Evolutionary conservation across 352 stramenopile genomes (phyloP), one percentile per base, ranked within the genome.

Genomic region (Pythium plurisporium): DNA sequence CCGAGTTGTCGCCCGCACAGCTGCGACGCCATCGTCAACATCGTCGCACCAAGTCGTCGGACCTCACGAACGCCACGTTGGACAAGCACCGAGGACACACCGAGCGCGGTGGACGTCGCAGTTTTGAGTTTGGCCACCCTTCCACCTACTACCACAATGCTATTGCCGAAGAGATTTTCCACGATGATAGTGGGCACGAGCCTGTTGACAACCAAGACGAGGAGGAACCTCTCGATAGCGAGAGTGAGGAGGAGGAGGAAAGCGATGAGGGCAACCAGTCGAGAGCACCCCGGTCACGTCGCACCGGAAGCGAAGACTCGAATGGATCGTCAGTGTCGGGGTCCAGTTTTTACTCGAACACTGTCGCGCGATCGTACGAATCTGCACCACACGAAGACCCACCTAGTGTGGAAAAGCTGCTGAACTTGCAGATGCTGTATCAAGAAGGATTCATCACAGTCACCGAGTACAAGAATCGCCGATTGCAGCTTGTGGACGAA

Each of bases 371-470:
- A 1, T 69, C 63, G 26, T 63, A 59, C 26, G 62, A 49, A 40
- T 59, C 57, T 0, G 41, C 23, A 1, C 40, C 34, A 12, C 45
- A 72, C 7, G 23, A 65, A 4, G 76, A 83, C n/a, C 55, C 55
- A 5, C 65, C 73, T 20, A 79, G 77, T 33, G 30, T 79, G 9
- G 79, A 86, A 38, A 88, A 91, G 60, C 55, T 91, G 12, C 65
- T 69, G 12, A 91, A 91, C 40, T 51, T 91, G 20, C 78, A 89
- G 55, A 82, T 83, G 17, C 56, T 91, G 34, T 86, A 76, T 36
- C 78, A 91, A 52, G 80, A 91, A 73, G 80, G 80, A 10, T 91
- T 91, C 37, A 88, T 91, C 57, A 91, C 80, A 1, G 76, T 91
- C 22, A 91, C 80, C 5, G 80, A 91, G 52, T 91, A 86, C 69